These are phyloP conservation scores for Blastocrithidia nonstop DNA, from an alignment of 208 protist genomes.

Conservation along the genomic window DNA sequence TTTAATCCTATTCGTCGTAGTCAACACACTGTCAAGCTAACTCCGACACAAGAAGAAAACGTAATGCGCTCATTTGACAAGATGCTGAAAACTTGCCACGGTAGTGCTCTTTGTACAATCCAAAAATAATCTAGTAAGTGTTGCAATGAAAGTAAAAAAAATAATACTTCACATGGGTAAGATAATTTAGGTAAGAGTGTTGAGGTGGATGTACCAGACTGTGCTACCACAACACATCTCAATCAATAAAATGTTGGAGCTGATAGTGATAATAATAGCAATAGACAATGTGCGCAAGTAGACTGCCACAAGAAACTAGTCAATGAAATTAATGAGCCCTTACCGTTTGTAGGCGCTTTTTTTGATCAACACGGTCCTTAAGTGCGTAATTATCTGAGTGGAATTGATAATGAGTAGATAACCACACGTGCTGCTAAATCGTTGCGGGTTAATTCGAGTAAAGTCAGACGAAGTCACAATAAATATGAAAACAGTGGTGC, in stretches of 20 bases:
- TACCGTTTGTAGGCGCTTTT: constrained; percentile 63
- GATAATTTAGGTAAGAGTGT: no score
- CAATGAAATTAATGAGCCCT: constrained; percentile 33
- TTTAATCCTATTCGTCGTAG: constrained; percentile 51
- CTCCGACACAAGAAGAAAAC: constrained; percentile 28
- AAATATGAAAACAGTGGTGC: constrained; percentile 31
- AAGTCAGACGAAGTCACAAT: not conserved
- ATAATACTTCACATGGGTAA: no score
- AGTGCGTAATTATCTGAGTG: constrained; percentile 15
- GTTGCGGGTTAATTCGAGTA: no score
- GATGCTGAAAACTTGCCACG: constrained; percentile 13
- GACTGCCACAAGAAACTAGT: constrained; percentile 6
- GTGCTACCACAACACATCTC: no score
- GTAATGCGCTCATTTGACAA: constrained; percentile 57
- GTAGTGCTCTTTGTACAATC: constrained; percentile 6
- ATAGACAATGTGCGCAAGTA: no score
- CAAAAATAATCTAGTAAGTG: not conserved
- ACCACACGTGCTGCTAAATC: no score
- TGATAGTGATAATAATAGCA: no score
- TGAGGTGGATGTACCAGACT: no score
- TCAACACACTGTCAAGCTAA: constrained; percentile 31
- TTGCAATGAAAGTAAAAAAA: not conserved
- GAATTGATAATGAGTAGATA: no score
- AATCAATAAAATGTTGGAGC: no score
- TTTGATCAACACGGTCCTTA: constrained; percentile 57